Evolutionary conservation across 2,329 filamentous ascomycete species (phyloP), one percentile per base, ranked within the genome.

Genomic region (Endocalyx cinctus): DNA sequence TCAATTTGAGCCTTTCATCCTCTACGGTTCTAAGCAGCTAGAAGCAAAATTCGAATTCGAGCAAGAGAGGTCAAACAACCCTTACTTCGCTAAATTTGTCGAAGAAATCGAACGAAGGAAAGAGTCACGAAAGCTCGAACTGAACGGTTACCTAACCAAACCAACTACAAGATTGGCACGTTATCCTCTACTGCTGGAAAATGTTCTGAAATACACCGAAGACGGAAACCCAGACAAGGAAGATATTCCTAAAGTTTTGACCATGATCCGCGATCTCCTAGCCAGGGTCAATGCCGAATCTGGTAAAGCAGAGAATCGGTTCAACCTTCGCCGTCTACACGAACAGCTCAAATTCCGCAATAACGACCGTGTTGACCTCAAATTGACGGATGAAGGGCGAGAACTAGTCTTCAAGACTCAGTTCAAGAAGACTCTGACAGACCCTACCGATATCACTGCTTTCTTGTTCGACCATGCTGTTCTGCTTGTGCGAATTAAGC

Each of bases 11-110:
- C 92, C 92, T 0, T 98, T 98, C 57, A 96, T 98, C 55, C 80
- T 84, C 53, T 98, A 98, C 54, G 92, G 92, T 53, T 86, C 90
- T 25, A 95, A 89, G 56, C 92, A 98, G 60, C 69, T 98, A 29
- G 94, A 95, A 58, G 92, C 86, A 48, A 97, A 98, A 60, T 96
- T 90, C 54, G 92, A 96, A 56, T 98, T 97, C 57, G 92, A 98
- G 62, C 92, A 92, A 52, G 92, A 98, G 64, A 87, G 92, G 49
- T 82, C 84, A 12, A 76, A 80, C 36, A 98, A 98, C 51, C 76
- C 82, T 2, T 77, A 77, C 25, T 98, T 98, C 58, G 70, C 83
- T 32, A 87, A 84, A 52, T 96, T 97, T 49, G 92, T 97, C 17
- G 92, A 98, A 46, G 89, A 97, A 59, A 94, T 94, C 5, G 92